Base-by-base conservation (phyloP, 768 basidiomycete genomes). In the Rossbeevera mucosa region DNA sequence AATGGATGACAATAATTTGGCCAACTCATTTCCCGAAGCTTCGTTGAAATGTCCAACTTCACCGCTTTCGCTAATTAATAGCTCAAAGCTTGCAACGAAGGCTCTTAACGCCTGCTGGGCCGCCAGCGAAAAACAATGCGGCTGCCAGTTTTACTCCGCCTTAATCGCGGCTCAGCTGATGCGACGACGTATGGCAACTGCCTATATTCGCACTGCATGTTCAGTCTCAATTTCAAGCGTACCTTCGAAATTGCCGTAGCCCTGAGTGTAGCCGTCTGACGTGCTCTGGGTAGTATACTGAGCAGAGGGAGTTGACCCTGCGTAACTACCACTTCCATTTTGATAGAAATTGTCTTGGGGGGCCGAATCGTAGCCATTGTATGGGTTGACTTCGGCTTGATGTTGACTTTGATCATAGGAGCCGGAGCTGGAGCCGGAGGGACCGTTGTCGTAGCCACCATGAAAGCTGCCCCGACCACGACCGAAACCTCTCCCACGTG, bases 161-260 rank as follows among this genome's bases (percentile, higher is more conserved):
- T 77, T 69, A 72, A 67, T 74, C 67, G 76, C 72, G 73, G 70
- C 68, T 68, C 61, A 69, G 65, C 58, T 50, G 67, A 66, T 70
- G 68, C 67, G 55, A 62, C 59, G 62, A 64, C 47, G 56, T 53
- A 55, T 57, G 50, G 59, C 42, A 66, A 66, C 70, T 72, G 70
- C 74, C 73, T 74, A 62, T 71, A 65, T 70, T 75, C 67, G 69
- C 72, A 63, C 68, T 67, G 68, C 51, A 64, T 63, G 61, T 68
- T 79, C 68, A 81, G 76, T 81, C 80, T 83, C 72, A 83, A 81
- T 70, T 64, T 80, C 77, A 74, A 85, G 88, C 89, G 88, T 81
- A 92, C 89, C 89, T 91, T 91, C 88, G 74, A 73, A 75, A 60
- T 69, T 79, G 73, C 79, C 81, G 70, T 80, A 86, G 57, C 75